Percentiles rank a stretch among this genome's conserved stretches.
Evolutionary conservation across 495 filamentous ascomycete genomes (phyloP).

Genomic region (Penicillium ucsense): DNA sequence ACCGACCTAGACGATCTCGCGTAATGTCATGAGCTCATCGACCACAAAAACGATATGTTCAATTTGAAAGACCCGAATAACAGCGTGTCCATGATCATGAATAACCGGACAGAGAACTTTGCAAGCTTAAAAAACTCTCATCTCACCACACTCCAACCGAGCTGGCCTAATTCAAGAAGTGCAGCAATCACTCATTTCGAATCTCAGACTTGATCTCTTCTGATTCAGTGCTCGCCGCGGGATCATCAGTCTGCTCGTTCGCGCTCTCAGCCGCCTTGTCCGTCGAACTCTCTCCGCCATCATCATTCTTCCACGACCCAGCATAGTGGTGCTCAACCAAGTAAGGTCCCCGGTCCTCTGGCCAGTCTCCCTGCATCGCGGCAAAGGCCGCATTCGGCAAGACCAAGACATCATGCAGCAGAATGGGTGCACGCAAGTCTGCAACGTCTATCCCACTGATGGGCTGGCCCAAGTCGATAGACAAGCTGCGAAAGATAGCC

Average conservation of each 20-base stretch:
- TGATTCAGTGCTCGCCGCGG: too few species aligned
- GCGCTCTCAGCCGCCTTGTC: background rate
- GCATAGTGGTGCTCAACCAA: slow-evolving; percentile 23
- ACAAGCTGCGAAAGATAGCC: slow-evolving; percentile 5
- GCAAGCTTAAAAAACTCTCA: too few species aligned
- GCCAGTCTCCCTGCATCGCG: slow-evolving; percentile 9
- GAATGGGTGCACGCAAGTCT: slow-evolving; percentile 8
- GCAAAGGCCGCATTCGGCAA: slow-evolving; percentile 20
- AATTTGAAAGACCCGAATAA: too few species aligned
- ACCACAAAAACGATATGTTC: too few species aligned
- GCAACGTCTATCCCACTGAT: slow-evolving; percentile 13
- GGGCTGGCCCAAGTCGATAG: slow-evolving; percentile 5
- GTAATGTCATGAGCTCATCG: too few species aligned
- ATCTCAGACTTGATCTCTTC: background rate
- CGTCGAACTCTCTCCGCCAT: slow-evolving; percentile 2
- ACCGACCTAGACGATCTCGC: too few species aligned
- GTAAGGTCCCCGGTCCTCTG: slow-evolving; percentile 9
- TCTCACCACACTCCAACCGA: too few species aligned
- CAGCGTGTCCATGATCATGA: too few species aligned
- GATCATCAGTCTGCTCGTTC: background rate
- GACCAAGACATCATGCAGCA: slow-evolving; percentile 19
- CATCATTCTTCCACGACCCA: slow-evolving; percentile 21
- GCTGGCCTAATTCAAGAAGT: too few species aligned
- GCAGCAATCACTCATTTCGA: background rate
- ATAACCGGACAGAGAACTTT: too few species aligned